Percentiles rank a stretch among this genome's conserved stretches.
Evolutionary conservation across 2,329 filamentous ascomycete genomes (phyloP).

Genomic region (Apiospora rasikravindrae): DNA sequence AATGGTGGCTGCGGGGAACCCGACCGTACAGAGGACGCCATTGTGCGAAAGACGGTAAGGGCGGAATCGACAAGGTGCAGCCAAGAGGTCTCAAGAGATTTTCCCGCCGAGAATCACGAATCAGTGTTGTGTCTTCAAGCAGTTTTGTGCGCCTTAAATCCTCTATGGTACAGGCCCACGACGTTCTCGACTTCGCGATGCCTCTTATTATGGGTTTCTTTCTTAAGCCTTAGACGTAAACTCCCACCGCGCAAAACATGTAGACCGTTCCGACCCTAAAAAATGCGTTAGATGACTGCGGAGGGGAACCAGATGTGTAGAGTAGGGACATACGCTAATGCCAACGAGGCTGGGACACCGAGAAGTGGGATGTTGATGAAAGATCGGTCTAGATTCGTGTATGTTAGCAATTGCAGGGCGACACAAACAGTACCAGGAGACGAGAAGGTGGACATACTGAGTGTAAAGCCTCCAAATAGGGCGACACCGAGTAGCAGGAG

Average conservation of each 20-base stretch:
- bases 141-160: slow-evolving; percentile 40
- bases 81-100: not conserved
- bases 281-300: slow-evolving; percentile 23
- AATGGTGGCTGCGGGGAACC: slow-evolving; percentile 51
- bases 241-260: slow-evolving; percentile 98
- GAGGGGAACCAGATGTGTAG: slow-evolving; percentile 19
- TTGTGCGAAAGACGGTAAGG: slow-evolving; percentile 8
- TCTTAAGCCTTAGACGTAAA: slow-evolving; percentile 77
- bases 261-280: slow-evolving; percentile 89
- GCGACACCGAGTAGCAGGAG: slow-evolving; percentile 75
- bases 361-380: slow-evolving; percentile 76
- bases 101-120: slow-evolving; percentile 28
- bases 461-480: slow-evolving; percentile 78
- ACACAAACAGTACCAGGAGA: slow-evolving; percentile 10
- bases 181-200: slow-evolving; percentile 29
- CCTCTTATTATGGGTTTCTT: slow-evolving; percentile 50
- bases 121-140: slow-evolving; percentile 28
- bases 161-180: slow-evolving; percentile 47
- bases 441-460: slow-evolving; percentile 66
- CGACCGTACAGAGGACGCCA: slow-evolving; percentile 28
- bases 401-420: slow-evolving; percentile 28
- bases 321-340: slow-evolving; percentile 75
- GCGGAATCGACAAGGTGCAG: not conserved
- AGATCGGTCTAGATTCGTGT: slow-evolving; percentile 72
- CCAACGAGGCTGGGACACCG: slow-evolving; percentile 84